Evolutionary conservation across 441 rosid species (phyloP).

Genomic region (Populus hybrid): DNA sequence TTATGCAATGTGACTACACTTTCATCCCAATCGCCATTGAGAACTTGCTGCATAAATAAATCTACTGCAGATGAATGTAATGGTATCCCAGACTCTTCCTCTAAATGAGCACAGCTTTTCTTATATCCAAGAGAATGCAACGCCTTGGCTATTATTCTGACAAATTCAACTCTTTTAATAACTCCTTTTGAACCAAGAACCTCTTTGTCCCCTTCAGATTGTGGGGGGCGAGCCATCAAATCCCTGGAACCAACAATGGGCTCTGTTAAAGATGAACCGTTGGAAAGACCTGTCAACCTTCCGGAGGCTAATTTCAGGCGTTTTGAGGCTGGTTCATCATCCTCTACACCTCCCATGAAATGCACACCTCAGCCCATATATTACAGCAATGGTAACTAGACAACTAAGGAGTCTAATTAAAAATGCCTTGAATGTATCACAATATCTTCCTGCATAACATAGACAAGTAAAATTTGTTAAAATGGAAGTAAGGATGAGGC

Average conservation of each 20-base stretch:
- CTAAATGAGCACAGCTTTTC: slow-evolving; percentile 55
- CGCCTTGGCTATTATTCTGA: slow-evolving; percentile 51
- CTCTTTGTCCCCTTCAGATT: slow-evolving; percentile 48
- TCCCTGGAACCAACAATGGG: slow-evolving; percentile 34
- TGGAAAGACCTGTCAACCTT: slow-evolving; percentile 37
- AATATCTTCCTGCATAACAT: slow-evolving; percentile 34
- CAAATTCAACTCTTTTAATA: slow-evolving; percentile 57
- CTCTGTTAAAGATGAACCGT: slow-evolving; percentile 44
- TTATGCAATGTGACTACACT: slow-evolving; percentile 40
- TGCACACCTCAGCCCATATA: slow-evolving; percentile 74
- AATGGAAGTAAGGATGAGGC: not conserved
- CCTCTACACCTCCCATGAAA: slow-evolving; percentile 84
- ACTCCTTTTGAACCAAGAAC: slow-evolving; percentile 57
- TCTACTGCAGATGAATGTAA: slow-evolving; percentile 47
- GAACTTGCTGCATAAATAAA: slow-evolving; percentile 45
- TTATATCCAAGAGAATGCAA: slow-evolving; percentile 61
- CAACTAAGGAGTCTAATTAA: slow-evolving; percentile 7
- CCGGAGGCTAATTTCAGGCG: slow-evolving; percentile 49
- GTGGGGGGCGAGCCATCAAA: slow-evolving; percentile 62
- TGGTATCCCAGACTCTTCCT: slow-evolving; percentile 63
- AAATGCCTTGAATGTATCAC: slow-evolving; percentile 16
- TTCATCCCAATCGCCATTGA: slow-evolving; percentile 53
- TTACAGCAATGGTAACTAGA: slow-evolving; percentile 18
- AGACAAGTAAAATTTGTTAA: not conserved
- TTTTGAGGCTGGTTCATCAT: slow-evolving; percentile 71